phyloP scores from a whole-genome alignment of 305 asterid genomes.

The Solanum aculeatissimum region DNA sequence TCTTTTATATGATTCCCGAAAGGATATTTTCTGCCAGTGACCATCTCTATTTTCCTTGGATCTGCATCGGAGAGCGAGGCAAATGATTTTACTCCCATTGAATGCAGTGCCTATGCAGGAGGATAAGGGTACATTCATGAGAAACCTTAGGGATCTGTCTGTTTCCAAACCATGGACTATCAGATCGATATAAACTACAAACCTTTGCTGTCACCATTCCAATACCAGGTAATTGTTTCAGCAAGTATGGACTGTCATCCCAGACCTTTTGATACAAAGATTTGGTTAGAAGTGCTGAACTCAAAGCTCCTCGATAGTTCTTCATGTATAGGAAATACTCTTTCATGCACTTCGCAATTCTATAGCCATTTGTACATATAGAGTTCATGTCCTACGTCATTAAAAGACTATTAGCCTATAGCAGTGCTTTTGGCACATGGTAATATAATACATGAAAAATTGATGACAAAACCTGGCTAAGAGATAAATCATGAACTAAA shows the following conservation, averaged over 20 bases:
- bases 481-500: slow-evolving; percentile 73
- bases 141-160: neutral
- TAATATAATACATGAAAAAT: slow-evolving; percentile 6
- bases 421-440: neutral
- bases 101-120: slow-evolving; percentile 66
- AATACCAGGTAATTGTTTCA: slow-evolving; percentile 94
- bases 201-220: slow-evolving; percentile 99
- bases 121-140: neutral
- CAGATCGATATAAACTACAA: slow-evolving; percentile 1
- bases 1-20: slow-evolving; percentile 96
- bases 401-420: neutral
- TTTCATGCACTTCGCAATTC: slow-evolving; percentile 96
- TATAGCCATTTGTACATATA: slow-evolving; percentile 80
- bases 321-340: slow-evolving; percentile 78
- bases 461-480: slow-evolving; percentile 70
- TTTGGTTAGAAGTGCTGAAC: slow-evolving; percentile 54
- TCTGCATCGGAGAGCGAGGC: slow-evolving; percentile 81
- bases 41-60: slow-evolving; percentile 91
- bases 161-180: neutral
- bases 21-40: slow-evolving; percentile 88
- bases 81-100: slow-evolving; percentile 90
- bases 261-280: slow-evolving; percentile 61
- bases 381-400: slow-evolving; percentile 66
- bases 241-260: slow-evolving; percentile 85
- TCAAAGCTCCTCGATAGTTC: slow-evolving; percentile 71